A percentile compares a stretch with the other conserved stretches of the same genome.
phyloP scores from a whole-genome alignment of 2,329 filamentous ascomycete genomes.

The Phaeophleospora eucalypticola region DNA sequence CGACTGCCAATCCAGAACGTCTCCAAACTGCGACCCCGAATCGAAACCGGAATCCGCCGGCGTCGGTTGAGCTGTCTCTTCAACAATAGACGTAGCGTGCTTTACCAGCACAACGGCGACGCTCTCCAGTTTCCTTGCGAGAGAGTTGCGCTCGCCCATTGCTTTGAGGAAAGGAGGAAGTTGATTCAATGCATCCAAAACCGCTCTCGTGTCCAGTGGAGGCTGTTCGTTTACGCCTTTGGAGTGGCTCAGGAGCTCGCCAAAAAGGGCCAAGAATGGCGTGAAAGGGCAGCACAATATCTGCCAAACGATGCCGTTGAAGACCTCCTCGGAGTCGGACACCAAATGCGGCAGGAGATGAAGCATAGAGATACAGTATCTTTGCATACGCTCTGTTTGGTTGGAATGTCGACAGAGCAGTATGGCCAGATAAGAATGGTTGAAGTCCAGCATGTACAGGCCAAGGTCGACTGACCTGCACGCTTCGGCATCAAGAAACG shows the following conservation, averaged over 20 bases:
- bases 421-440: constrained; percentile 14
- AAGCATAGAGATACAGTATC: constrained; percentile 17
- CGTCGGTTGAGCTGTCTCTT: not conserved
- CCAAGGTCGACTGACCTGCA: constrained; percentile 16
- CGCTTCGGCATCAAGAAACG: constrained; percentile 15
- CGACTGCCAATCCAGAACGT: not conserved
- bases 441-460: constrained; percentile 13
- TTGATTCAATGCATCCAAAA: constrained; percentile 14
- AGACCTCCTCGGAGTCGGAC: constrained; percentile 18
- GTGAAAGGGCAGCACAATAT: constrained; percentile 23
- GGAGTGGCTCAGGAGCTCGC: constrained; percentile 13
- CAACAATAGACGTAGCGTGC: constrained; percentile 16
- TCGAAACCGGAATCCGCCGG: not conserved
- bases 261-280: constrained; percentile 21
- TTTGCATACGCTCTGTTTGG: not conserved
- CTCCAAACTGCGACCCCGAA: not conserved
- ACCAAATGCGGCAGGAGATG: constrained; percentile 14
- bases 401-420: constrained; percentile 12
- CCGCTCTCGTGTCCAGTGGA: not conserved
- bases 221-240: not conserved
- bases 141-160: constrained; percentile 15
- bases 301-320: constrained; percentile 25
- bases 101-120: constrained; percentile 14
- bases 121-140: constrained; percentile 15
- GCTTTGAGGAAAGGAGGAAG: constrained; percentile 17